Evolutionary conservation across 495 filamentous ascomycete genomes (phyloP), one percentile per base, ranked within the genome.

Genomic region (Immersiella caudata): DNA sequence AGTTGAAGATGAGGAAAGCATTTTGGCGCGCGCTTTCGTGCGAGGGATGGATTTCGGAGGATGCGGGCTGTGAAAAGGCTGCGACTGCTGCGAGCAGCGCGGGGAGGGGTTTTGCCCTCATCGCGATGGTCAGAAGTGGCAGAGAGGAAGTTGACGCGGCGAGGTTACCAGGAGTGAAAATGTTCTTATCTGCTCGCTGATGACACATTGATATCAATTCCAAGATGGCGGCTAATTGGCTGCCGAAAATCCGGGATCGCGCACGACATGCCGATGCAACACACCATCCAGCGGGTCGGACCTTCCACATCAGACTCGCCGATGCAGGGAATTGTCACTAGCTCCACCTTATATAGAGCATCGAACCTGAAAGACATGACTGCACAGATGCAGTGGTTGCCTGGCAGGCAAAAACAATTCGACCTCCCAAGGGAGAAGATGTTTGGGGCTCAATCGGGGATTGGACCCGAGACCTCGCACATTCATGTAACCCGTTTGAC

Each of bases 1-100:
- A 79, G 70, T 90, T 91, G 82, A 90, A 90, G 64, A 90, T 88
- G 58, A 85, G 81, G 68, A 85, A 85, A 26, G 81, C 85, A 71
- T 88, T 86, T 55, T 70, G 52, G n/a, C 70, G 69, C 8, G 79
- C 79, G 20, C 52, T 22, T 26, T 22, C 20, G 16, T 6, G 2
- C 2, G 52, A 55, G 14, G 52, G 52, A 2, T 55, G 52, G 52
- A 55, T 55, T 22, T 46, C 2, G 9, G 40, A 46, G 9, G 11
- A 46, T 5, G 40, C 11, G 40, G 16, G 40, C 11, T 46, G 40
- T 46, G 40, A 46, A 12, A 46, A 46, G 9, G 40, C 40, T 14
- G 11, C 40, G 11, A 14, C 40, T 46, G 40, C 40, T 14, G 40
- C 9, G 11, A 46, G 40, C 40, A 46, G 40, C 40, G 40, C 40